These are phyloP conservation scores for Hamamelis virginiana DNA, from an alignment of 164 flowering plant species.

Conservation along the genomic window DNA sequence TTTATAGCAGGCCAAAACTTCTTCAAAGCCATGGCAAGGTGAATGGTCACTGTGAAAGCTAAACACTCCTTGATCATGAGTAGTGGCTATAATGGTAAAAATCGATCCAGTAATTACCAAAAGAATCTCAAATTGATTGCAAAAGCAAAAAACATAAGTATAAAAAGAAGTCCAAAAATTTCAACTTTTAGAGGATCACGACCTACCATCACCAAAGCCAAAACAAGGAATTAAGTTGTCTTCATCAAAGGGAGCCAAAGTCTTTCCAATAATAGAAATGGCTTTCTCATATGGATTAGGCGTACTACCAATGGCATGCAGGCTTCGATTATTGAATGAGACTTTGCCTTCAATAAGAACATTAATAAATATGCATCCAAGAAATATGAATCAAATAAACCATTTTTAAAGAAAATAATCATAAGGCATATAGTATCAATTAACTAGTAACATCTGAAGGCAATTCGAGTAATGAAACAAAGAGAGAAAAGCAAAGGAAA, in stretches of 20 bases:
- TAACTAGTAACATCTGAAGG: no score
- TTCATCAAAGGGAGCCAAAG: slow-evolving; percentile 84
- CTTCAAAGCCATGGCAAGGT: slow-evolving; percentile 80
- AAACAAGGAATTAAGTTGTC: slow-evolving; percentile 82
- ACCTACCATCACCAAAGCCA: slow-evolving; percentile 81
- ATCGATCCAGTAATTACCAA: background rate
- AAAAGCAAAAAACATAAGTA: background rate
- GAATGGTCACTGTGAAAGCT: slow-evolving; percentile 63
- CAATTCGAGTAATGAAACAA: no score
- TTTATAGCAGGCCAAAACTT: slow-evolving; percentile 65
- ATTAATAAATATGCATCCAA: slow-evolving; percentile 14
- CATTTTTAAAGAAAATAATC: background rate
- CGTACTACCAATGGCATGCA: slow-evolving; percentile 54
- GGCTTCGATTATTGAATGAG: slow-evolving; percentile 59
- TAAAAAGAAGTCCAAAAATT: background rate
- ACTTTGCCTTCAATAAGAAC: slow-evolving; percentile 44
- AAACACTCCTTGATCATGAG: slow-evolving; percentile 71
- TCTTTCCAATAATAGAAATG: slow-evolving; percentile 64
- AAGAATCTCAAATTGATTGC: background rate
- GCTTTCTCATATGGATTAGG: slow-evolving; percentile 84
- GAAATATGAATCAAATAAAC: background rate
- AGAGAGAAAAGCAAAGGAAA: background rate
- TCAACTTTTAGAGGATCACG: background rate
- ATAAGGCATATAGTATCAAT: no score
- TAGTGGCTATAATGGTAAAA: slow-evolving; percentile 46